Base-by-base conservation (phyloP, 208 protist genomes). In the Leptomonas seymouri region DNA sequence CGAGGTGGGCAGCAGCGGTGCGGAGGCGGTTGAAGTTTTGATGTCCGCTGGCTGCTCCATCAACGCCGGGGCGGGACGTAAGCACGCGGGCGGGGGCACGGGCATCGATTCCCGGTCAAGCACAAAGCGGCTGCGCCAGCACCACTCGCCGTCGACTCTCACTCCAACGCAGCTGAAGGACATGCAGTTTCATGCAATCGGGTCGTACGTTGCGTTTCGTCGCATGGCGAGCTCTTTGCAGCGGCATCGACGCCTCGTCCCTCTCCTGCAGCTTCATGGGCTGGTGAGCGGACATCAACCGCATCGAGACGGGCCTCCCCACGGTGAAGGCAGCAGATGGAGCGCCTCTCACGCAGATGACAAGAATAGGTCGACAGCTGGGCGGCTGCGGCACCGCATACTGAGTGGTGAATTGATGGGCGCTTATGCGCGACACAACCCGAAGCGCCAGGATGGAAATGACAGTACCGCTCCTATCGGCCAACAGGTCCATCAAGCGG, bases 151-250 rank as follows among this genome's bases (percentile, higher is more conserved):
- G 14, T 49, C 39, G 20, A 4, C 28, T 25, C 12, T 8, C 44
- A 46, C 62, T 30, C 23, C 30, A n/a, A 46, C 53, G 51, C 65
- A 39, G 27, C 27, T 53, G 51, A 64, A 71, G 25, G 51, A 68
- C 7, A 5, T 70, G 28, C 74, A 81, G 54, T 88, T 76, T n/a
- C 67, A 85, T 44, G 79, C 81, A 6, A 81, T 91, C 3, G 90
- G 85, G 31, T 73, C 79, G 1, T 78, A 81, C 39, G 68, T 89
- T 15, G 80, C 81, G 20, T 72, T 93, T 20, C 86, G 90, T 14
- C 87, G 90, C 46, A 74, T 91, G 14, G 61, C 87, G 18, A 85
- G 84, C 63, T 80, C 83, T 1, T 74, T 95, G 62, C 54, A 75
- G 54, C 67, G 66, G 2, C 85, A 93, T 63, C 60, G 70, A 15